These are phyloP conservation scores for Hericium rajendrae DNA, from an alignment of 768 basidiomycete genomes.

Conservation along the genomic window DNA sequence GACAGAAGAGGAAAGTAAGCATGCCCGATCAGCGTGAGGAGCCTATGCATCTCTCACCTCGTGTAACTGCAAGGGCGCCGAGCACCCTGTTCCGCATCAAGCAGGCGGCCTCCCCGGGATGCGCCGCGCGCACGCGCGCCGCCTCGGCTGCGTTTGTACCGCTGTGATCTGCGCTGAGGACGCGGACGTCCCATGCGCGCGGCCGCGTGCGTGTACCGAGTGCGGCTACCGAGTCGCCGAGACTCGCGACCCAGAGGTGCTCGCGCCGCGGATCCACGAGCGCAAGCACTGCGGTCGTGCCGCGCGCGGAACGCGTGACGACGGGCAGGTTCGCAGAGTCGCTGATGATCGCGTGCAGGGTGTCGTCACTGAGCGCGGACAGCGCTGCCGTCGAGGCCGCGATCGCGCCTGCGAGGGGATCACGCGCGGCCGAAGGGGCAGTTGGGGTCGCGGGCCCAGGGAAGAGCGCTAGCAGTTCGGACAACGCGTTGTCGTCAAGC, in stretches of 20 bases:
- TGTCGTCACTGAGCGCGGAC: conserved; percentile 30
- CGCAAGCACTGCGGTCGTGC: conserved; percentile 40
- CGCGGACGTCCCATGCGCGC: conserved; percentile 28
- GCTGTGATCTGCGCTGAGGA: conserved; percentile 43
- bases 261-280: conserved; percentile 32
- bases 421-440: background rate
- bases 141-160: conserved; percentile 34
- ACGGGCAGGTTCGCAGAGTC: conserved; percentile 21
- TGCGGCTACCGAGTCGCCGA: conserved; percentile 48
- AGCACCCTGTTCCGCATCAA: conserved; percentile 37
- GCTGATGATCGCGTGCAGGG: conserved; percentile 51
- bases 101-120: conserved; percentile 36
- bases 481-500: conserved; percentile 33
- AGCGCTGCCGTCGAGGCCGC: conserved; percentile 34
- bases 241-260: conserved; percentile 46
- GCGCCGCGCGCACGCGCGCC: conserved; percentile 30
- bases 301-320: conserved; percentile 39
- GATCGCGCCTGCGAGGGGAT: background rate
- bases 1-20: too few species aligned
- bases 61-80: conserved; percentile 46
- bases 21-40: too few species aligned
- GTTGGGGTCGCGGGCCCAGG: conserved; percentile 23
- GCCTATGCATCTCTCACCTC: conserved; percentile 27
- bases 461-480: conserved; percentile 33
- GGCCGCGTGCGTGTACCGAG: conserved; percentile 27